These are phyloP conservation scores for Ananas comosus DNA, from an alignment of 176 grass and related monocot genomes.

Conservation along the genomic window DNA sequence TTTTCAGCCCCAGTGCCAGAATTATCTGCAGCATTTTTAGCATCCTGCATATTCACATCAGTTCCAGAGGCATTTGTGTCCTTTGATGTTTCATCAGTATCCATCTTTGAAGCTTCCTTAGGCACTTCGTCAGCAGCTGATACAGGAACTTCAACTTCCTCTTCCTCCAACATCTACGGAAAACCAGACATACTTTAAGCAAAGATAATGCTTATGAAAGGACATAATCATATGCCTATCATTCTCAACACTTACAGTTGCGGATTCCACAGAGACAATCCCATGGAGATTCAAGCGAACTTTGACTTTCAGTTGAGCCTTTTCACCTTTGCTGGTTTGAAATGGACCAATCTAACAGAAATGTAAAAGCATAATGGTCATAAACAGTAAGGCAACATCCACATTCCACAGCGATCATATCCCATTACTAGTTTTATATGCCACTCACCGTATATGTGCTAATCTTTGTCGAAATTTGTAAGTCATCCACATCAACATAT, in stretches of 20 bases:
- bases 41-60: constrained; percentile 54
- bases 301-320: constrained; percentile 67
- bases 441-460: constrained; percentile 68
- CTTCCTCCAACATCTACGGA: constrained; percentile 78
- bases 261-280: constrained; percentile 51
- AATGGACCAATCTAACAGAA: constrained; percentile 70
- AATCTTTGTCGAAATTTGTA: constrained; percentile 47
- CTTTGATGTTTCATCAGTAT: constrained; percentile 46
- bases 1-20: constrained; percentile 45
- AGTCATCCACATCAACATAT: constrained; percentile 39
- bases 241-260: constrained; percentile 34
- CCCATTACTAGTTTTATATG: not conserved
- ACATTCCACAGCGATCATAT: constrained; percentile 1
- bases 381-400: not conserved
- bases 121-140: constrained; percentile 27
- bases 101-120: constrained; percentile 61
- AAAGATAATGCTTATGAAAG: not conserved
- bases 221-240: not conserved
- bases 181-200: not conserved
- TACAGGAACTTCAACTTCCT: constrained; percentile 63
- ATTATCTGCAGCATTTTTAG: constrained; percentile 33
- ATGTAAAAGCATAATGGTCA: not conserved
- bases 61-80: constrained; percentile 30
- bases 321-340: constrained; percentile 50
- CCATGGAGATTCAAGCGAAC: constrained; percentile 75